A percentile compares a stretch with the other conserved stretches of the same genome.
These are phyloP conservation scores for Davidsoniella virescens DNA, from an alignment of 2,329 filamentous ascomycete genomes.

Conservation along the genomic window DNA sequence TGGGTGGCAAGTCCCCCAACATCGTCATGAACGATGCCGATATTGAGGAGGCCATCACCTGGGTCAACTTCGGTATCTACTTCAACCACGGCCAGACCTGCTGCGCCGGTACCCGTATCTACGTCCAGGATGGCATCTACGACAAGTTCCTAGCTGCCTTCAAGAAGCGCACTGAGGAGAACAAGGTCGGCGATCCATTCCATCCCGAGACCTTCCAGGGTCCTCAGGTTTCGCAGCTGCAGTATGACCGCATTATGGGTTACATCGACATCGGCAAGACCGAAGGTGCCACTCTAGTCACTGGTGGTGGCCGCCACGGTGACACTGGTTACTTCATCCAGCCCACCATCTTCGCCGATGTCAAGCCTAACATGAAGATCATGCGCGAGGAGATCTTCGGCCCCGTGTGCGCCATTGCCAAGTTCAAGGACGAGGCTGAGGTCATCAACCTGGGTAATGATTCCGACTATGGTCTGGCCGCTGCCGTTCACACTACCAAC, in stretches of 20 bases:
- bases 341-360: conserved; percentile 19
- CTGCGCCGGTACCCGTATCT: conserved; percentile 41
- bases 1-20: conserved; percentile 51
- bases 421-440: conserved; percentile 22
- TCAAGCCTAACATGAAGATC: conserved; percentile 24
- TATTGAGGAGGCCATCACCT: conserved; percentile 44
- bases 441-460: conserved; percentile 23
- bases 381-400: conserved; percentile 49
- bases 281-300: conserved; percentile 18
- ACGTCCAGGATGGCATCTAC: conserved; percentile 36
- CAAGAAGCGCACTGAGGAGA: conserved; percentile 25
- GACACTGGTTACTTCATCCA: conserved; percentile 21
- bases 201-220: conserved; percentile 23
- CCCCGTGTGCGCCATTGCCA: conserved; percentile 42
- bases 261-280: conserved; percentile 31
- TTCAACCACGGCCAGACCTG: conserved; percentile 43
- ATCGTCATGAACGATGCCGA: conserved; percentile 51
- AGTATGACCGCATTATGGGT: conserved; percentile 29
- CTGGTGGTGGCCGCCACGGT: conserved; percentile 18
- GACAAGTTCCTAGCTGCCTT: conserved; percentile 43
- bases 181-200: conserved; percentile 24
- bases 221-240: conserved; percentile 33
- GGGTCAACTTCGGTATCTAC: conserved; percentile 28
- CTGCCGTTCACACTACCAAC: conserved; percentile 39
- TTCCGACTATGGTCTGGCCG: conserved; percentile 38